Conservation (phyloP, 2,329 filamentous ascomycete species). For the Xylogone sp. region DNA sequence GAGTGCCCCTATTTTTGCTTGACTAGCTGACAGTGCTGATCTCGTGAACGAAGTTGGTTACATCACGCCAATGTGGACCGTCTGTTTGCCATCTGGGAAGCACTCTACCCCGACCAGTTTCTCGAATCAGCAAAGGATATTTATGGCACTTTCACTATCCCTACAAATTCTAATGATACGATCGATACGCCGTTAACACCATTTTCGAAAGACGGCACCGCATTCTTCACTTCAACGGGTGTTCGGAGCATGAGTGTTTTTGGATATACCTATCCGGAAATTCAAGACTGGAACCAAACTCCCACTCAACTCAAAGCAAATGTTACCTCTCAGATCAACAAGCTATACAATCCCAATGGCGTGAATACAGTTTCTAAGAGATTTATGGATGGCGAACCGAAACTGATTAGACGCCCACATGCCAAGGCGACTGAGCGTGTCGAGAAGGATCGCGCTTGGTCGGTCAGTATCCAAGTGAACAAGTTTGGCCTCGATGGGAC, state of each 20-base stretch:
- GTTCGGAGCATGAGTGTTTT: constrained; percentile 16
- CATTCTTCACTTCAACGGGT: constrained; percentile 39
- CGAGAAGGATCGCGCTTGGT: constrained; percentile 15
- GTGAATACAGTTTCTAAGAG: not conserved
- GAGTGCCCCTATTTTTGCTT: constrained; percentile 14
- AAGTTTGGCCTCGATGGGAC: constrained; percentile 22
- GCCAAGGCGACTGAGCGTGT: not conserved
- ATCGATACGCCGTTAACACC: constrained; percentile 32
- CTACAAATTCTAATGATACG: constrained; percentile 10
- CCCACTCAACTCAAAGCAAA: constrained; percentile 57
- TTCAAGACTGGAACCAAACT: constrained; percentile 47
- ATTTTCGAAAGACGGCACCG: constrained; percentile 31
- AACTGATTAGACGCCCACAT: not conserved
- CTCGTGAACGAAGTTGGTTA: constrained; percentile 35
- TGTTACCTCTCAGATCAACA: constrained; percentile 56
- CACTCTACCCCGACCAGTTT: constrained; percentile 30
- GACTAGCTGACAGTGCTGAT: constrained; percentile 1
- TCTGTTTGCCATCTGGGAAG: constrained; percentile 50
- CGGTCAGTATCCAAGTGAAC: constrained; percentile 13
- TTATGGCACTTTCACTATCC: constrained; percentile 28
- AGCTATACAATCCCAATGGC: constrained; percentile 36
- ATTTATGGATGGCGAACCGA: not conserved
- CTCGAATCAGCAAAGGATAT: constrained; percentile 27
- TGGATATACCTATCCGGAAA: constrained; percentile 24
- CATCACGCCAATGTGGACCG: constrained; percentile 58